Percentiles rank a stretch among this genome's conserved stretches.
Conservation (phyloP, 2,329 filamentous ascomycete species). For the Coniosporium tulheliwenetii region DNA sequence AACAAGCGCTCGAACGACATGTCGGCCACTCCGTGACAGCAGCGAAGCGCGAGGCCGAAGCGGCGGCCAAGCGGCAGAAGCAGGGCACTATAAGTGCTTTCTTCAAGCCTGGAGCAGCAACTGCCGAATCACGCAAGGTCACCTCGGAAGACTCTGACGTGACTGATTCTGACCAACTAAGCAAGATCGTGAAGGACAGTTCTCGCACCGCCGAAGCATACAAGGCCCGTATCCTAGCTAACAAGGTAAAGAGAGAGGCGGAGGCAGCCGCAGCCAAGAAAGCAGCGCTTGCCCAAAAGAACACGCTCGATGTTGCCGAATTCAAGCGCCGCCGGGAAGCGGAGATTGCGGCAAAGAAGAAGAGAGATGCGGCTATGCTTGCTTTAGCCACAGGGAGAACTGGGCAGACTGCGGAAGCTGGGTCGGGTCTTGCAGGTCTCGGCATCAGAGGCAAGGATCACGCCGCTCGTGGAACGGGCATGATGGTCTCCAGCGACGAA, state of each 20-base stretch:
- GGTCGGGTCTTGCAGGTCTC: slow-evolving; percentile 60
- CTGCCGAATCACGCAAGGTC: slow-evolving; percentile 30
- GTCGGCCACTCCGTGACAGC: slow-evolving; percentile 18
- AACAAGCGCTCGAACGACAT: slow-evolving; percentile 41
- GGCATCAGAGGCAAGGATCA: slow-evolving; percentile 67
- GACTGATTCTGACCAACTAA: slow-evolving; percentile 10
- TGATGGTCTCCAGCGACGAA: slow-evolving; percentile 73
- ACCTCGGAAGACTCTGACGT: slow-evolving; percentile 28
- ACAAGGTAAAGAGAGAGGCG: slow-evolving; percentile 6
- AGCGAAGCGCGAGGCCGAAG: slow-evolving; percentile 8
- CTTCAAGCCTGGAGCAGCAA: slow-evolving; percentile 9
- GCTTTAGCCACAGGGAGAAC: slow-evolving; percentile 48
- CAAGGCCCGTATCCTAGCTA: slow-evolving; percentile 12
- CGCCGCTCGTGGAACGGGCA: slow-evolving; percentile 56
- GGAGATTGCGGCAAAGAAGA: slow-evolving; percentile 60
- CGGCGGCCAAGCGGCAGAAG: slow-evolving; percentile 14
- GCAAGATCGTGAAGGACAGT: slow-evolving; percentile 14
- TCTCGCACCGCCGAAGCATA: slow-evolving; percentile 14
- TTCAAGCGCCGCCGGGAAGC: slow-evolving; percentile 61
- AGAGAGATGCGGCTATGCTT: slow-evolving; percentile 55
- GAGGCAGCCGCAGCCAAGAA: slow-evolving; percentile 11
- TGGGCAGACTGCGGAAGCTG: slow-evolving; percentile 52
- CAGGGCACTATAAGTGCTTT: slow-evolving; percentile 24
- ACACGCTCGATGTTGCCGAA: slow-evolving; percentile 25
- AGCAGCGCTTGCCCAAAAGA: slow-evolving; percentile 11